Conservation (phyloP, 1,284 basidiomycete species). For the Ceratobasidium sp. region DNA sequence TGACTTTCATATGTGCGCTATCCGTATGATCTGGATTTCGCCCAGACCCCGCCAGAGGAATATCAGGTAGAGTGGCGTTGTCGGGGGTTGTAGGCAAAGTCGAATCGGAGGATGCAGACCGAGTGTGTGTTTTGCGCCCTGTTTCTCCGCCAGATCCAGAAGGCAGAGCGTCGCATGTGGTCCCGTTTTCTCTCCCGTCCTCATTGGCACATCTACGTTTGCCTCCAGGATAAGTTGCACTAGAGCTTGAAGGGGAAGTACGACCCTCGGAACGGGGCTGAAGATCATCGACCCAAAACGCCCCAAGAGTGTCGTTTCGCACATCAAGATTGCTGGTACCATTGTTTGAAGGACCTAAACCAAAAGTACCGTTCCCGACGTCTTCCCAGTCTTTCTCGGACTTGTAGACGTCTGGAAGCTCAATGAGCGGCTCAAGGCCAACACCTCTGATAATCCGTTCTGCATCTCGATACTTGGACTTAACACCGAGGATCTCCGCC, state of each 20-base stretch:
- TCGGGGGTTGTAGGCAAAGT: neutral
- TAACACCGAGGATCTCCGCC: neutral
- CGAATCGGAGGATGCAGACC: neutral
- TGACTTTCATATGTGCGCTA: constrained; percentile 53
- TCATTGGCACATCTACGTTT: constrained; percentile 5
- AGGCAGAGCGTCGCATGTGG: neutral
- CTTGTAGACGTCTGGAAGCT: constrained; percentile 1
- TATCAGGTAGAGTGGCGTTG: neutral
- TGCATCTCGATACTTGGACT: constrained; percentile 26
- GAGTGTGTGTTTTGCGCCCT: neutral
- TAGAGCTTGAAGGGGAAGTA: neutral
- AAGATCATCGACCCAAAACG: constrained; percentile 12
- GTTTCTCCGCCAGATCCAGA: neutral
- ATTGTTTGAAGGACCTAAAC: neutral
- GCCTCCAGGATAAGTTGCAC: neutral
- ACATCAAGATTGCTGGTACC: neutral
- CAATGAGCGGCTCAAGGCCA: neutral
- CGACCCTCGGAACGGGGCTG: neutral
- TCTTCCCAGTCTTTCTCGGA: neutral
- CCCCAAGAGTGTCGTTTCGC: neutral
- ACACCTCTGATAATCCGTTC: neutral
- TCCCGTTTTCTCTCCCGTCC: neutral
- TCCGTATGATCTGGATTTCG: neutral
- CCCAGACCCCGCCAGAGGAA: neutral
- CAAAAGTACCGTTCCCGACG: neutral